These are phyloP conservation scores for Alternaria brassicae DNA, from an alignment of 2,329 filamentous ascomycete species.

Conservation along the genomic window DNA sequence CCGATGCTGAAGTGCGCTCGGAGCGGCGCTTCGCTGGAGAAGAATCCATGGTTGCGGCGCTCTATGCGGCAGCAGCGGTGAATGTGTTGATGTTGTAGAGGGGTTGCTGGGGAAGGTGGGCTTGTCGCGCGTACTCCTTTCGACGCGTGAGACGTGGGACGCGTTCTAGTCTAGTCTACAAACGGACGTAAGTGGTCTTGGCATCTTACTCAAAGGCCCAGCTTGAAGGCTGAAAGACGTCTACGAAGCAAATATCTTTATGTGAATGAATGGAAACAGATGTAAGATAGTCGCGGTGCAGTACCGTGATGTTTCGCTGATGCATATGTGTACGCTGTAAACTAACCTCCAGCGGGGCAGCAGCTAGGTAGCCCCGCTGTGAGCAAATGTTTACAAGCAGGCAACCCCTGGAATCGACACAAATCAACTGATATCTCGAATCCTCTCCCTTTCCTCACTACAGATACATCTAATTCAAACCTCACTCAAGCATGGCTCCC, in stretches of 20 bases:
- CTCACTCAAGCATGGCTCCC: conserved; percentile 68
- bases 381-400: conserved; percentile 22
- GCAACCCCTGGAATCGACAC: conserved; percentile 18
- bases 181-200: conserved; percentile 19
- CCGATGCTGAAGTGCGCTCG: conserved; percentile 61
- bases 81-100: conserved; percentile 15
- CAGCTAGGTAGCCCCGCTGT: conserved; percentile 23
- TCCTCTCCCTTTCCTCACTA: background rate
- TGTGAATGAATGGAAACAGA: background rate
- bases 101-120: conserved; percentile 23
- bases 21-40: conserved; percentile 66
- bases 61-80: conserved; percentile 12
- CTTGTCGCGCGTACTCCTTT: conserved; percentile 26
- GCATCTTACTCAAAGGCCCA: background rate
- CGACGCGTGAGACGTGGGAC: conserved; percentile 27
- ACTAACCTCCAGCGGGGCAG: conserved; percentile 10
- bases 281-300: background rate
- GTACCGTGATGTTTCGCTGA: background rate
- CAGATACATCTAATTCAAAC: background rate
- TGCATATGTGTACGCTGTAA: background rate
- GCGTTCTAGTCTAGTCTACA: conserved; percentile 31
- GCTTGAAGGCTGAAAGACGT: background rate
- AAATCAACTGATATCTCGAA: background rate
- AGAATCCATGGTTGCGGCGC: conserved; percentile 60
- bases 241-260: too few species aligned